Evolutionary conservation across 305 asterid genomes (phyloP).

Genomic region (Petunia hybrid): DNA sequence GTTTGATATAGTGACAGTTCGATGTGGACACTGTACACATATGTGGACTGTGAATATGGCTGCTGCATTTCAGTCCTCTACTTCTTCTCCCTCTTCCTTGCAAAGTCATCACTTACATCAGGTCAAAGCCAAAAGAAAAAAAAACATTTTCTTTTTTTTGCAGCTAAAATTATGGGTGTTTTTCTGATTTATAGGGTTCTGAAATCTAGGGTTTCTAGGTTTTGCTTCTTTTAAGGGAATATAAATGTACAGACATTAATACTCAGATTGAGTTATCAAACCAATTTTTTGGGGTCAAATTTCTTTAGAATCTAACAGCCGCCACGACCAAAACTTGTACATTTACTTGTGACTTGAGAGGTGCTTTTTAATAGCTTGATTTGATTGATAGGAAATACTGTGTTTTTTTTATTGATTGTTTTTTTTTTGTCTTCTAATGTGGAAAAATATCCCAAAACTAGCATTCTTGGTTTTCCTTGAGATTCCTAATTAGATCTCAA

Average conservation of each 20-base stretch:
- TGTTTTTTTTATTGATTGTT: conserved; percentile 25
- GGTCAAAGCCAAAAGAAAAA: neutral
- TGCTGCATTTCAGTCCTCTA: conserved; percentile 69
- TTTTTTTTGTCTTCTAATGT: conserved; percentile 54
- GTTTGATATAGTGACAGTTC: conserved; percentile 82
- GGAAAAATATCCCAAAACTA: conserved; percentile 49
- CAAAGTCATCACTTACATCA: conserved; percentile 46
- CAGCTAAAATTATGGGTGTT: conserved; percentile 74
- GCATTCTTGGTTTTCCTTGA: conserved; percentile 30
- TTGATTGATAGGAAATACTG: conserved; percentile 49
- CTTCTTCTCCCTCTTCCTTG: conserved; percentile 55
- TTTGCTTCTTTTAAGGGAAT: conserved; percentile 60
- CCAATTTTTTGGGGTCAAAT: conserved; percentile 30
- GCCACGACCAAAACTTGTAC: conserved; percentile 45
- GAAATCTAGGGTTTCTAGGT: conserved; percentile 59
- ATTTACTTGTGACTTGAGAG: neutral
- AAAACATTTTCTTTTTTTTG: neutral
- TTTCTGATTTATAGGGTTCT: conserved; percentile 41
- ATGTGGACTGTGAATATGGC: conserved; percentile 93
- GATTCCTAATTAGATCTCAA: conserved; percentile 40
- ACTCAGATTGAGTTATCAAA: conserved; percentile 20
- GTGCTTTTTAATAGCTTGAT: conserved; percentile 41
- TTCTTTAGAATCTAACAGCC: conserved; percentile 52
- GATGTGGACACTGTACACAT: conserved; percentile 92
- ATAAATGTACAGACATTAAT: conserved; percentile 35